Evolutionary conservation across 805 yeast genomes (phyloP).

Genomic region (Candida silvicultrix): DNA sequence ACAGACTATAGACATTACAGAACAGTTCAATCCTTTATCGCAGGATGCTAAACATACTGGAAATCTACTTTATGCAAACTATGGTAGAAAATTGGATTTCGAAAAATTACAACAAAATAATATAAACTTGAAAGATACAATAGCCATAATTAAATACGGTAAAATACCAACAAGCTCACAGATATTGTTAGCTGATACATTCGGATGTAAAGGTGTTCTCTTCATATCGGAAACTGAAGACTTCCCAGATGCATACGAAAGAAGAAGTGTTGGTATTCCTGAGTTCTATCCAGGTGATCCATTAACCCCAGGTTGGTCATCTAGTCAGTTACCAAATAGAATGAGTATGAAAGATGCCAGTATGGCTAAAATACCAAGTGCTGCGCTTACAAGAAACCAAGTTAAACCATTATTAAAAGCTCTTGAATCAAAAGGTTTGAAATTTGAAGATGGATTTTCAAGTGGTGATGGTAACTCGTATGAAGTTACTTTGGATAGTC

Average conservation of each 20-base stretch:
- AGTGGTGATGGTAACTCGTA: slow-evolving; percentile 19
- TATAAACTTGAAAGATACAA: slow-evolving; percentile 38
- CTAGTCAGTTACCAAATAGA: slow-evolving; percentile 33
- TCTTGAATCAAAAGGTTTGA: slow-evolving; percentile 12
- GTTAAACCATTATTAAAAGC: slow-evolving; percentile 35
- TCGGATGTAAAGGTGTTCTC: slow-evolving; percentile 59
- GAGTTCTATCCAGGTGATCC: slow-evolving; percentile 72
- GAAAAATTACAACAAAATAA: slow-evolving; percentile 28
- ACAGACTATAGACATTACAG: slow-evolving; percentile 21
- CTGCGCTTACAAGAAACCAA: slow-evolving; percentile 75
- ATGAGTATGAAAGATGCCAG: slow-evolving; percentile 39
- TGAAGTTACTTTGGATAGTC: slow-evolving; percentile 16
- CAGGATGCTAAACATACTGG: slow-evolving; percentile 50
- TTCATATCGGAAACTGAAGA: slow-evolving; percentile 43
- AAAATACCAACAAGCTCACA: slow-evolving; percentile 43
- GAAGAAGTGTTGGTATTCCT: slow-evolving; percentile 47
- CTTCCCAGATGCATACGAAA: slow-evolving; percentile 26
- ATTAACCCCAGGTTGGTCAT: slow-evolving; percentile 70
- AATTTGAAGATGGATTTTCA: slow-evolving; percentile 8
- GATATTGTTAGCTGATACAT: slow-evolving; percentile 44
- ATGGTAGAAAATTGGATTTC: slow-evolving; percentile 57
- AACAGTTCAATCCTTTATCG: slow-evolving; percentile 67
- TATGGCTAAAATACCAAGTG: slow-evolving; percentile 65
- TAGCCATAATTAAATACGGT: slow-evolving; percentile 59
- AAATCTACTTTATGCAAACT: slow-evolving; percentile 54